phyloP scores from a whole-genome alignment of 495 filamentous ascomycete species.

The Thermothielavioides terrestris region DNA sequence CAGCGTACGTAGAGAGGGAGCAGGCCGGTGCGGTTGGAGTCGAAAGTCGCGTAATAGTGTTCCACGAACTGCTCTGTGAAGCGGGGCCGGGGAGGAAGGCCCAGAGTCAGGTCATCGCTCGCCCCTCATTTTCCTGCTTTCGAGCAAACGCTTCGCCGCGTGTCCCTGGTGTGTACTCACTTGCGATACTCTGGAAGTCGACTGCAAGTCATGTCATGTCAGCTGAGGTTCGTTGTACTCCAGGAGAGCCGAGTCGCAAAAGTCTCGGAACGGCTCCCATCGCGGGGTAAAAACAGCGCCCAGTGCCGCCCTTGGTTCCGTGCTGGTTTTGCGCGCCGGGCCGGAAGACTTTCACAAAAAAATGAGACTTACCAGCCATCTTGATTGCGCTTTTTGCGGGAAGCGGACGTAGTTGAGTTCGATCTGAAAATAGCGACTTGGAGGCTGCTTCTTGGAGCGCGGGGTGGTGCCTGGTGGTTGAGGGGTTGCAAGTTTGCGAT shows the following conservation, averaged over 20 bases:
- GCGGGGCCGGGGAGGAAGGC: background rate
- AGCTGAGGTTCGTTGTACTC: background rate
- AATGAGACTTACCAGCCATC: constrained; percentile 3
- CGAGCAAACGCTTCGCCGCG: background rate
- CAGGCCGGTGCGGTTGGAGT: constrained; percentile 53
- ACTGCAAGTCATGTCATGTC: background rate
- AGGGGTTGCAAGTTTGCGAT: constrained; percentile 2
- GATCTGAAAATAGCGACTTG: background rate
- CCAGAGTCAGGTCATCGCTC: constrained; percentile 9
- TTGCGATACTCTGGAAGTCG: constrained; percentile 20
- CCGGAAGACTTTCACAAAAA: background rate
- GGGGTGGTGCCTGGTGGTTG: background rate
- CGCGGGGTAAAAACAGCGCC: constrained; percentile 13
- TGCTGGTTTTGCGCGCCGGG: background rate
- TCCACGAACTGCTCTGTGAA: constrained; percentile 66
- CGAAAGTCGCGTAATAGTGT: constrained; percentile 87
- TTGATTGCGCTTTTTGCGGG: background rate
- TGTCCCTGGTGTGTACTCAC: constrained; percentile 16
- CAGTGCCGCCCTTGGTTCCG: constrained; percentile 4
- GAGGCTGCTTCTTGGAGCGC: background rate
- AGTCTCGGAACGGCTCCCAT: no score
- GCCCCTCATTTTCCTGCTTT: constrained; percentile 2
- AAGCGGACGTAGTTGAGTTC: no score
- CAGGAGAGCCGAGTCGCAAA: background rate
- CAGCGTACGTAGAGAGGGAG: constrained; percentile 66